These are phyloP conservation scores for Phlebiopsis flavidoalba DNA, from an alignment of 768 basidiomycete genomes.

Conservation along the genomic window DNA sequence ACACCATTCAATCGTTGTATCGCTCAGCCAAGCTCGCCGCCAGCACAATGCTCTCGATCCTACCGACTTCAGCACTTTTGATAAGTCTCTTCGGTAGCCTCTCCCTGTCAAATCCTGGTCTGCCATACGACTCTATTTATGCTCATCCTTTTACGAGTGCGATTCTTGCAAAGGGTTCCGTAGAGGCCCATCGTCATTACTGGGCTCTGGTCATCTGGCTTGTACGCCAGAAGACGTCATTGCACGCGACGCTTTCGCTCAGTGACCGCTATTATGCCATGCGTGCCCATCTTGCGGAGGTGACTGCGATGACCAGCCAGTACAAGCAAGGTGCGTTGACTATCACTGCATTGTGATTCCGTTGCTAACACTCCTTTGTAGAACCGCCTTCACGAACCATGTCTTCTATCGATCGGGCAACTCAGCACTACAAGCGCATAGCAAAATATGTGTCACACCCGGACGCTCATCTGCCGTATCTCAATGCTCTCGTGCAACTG, in stretches of 20 bases:
- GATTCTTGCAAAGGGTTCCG: constrained; percentile 14
- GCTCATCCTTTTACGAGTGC: constrained; percentile 26
- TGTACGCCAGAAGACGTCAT: constrained; percentile 36
- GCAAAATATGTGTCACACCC: constrained; percentile 31
- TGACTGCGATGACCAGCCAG: background rate
- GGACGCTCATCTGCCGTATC: constrained; percentile 43
- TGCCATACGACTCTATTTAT: constrained; percentile 22
- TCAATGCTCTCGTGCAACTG: constrained; percentile 33
- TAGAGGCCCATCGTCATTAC: constrained; percentile 24
- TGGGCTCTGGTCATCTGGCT: constrained; percentile 49
- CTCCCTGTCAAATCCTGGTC: constrained; percentile 28
- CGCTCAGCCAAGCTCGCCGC: constrained; percentile 24
- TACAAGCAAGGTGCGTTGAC: background rate
- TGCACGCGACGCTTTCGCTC: constrained; percentile 26
- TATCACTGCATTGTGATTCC: background rate
- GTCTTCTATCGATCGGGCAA: constrained; percentile 21
- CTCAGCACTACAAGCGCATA: constrained; percentile 36
- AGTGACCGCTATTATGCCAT: constrained; percentile 65
- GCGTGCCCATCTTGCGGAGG: constrained; percentile 35
- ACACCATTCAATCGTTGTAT: constrained; percentile 36
- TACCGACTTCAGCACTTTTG: constrained; percentile 34
- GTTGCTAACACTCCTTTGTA: background rate
- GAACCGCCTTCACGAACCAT: background rate
- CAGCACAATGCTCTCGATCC: constrained; percentile 31
- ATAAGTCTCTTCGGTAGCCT: constrained; percentile 48